phyloP scores from a whole-genome alignment of 257 asterid species.

The Solanum bulbocastanum region DNA sequence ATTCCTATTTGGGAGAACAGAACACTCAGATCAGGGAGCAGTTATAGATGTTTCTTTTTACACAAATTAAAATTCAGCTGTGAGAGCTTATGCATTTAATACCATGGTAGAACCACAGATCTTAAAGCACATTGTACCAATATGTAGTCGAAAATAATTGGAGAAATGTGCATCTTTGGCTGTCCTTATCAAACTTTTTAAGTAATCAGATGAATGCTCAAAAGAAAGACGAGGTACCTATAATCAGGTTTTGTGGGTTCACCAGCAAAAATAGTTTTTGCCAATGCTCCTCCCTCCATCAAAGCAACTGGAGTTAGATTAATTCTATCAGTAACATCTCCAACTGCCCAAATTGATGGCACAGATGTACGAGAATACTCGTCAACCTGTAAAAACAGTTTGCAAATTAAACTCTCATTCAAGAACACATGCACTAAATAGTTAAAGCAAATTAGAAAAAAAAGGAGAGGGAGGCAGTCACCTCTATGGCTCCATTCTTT shows the following conservation, averaged over 20 bases:
- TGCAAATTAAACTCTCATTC: neutral
- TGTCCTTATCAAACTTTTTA: neutral
- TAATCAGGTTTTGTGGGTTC: constrained; percentile 77
- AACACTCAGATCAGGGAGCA: neutral
- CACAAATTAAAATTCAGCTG: neutral
- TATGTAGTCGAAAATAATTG: neutral
- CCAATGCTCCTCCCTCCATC: constrained; percentile 98
- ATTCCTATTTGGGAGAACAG: constrained; percentile 38
- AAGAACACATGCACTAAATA: neutral
- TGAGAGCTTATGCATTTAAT: neutral
- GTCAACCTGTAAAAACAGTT: constrained; percentile 50
- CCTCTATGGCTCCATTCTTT: constrained; percentile 86
- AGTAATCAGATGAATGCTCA: neutral
- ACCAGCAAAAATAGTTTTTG: constrained; percentile 76
- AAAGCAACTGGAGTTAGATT: constrained; percentile 98
- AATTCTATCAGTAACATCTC: constrained; percentile 95
- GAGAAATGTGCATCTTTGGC: neutral
- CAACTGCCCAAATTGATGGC: constrained; percentile 98
- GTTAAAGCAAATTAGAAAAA: neutral
- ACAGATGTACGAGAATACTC: constrained; percentile 85
- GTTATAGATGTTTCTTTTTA: neutral
- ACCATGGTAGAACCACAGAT: neutral
- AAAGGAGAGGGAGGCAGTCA: neutral
- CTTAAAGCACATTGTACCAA: neutral
- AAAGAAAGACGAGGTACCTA: constrained; percentile 34